phyloP scores from a whole-genome alignment of 2,329 filamentous ascomycete genomes.

The Aspergillus flavus region DNA sequence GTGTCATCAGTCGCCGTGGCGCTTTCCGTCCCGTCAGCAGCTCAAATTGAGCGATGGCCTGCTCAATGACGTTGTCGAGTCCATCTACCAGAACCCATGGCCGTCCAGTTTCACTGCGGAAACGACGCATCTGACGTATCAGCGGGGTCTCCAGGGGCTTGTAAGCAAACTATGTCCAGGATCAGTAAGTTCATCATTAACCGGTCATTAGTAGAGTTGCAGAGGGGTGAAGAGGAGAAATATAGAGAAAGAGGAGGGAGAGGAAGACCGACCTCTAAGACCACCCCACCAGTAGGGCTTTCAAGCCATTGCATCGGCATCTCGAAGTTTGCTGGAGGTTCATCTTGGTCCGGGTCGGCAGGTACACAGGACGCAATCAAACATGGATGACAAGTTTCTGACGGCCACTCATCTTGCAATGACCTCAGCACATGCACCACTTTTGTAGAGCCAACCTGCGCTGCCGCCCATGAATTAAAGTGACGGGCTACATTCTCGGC shows the following conservation, averaged over 20 bases:
- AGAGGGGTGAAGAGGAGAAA: not conserved
- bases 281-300: conserved; percentile 73
- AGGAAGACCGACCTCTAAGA: conserved; percentile 61
- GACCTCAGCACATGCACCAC: conserved; percentile 59
- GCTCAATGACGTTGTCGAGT: conserved; percentile 74
- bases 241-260: not conserved
- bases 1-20: conserved; percentile 70
- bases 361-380: conserved; percentile 78
- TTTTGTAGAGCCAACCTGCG: conserved; percentile 38
- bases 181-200: not conserved
- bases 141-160: conserved; percentile 73
- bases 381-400: conserved; percentile 64
- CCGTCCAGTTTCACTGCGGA: conserved; percentile 54
- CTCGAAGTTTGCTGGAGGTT: conserved; percentile 69
- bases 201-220: not conserved
- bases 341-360: conserved; percentile 65
- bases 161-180: conserved; percentile 56
- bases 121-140: conserved; percentile 66
- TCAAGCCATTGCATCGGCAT: conserved; percentile 70
- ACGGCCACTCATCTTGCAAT: conserved; percentile 65
- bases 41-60: conserved; percentile 81
- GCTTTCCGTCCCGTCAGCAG: conserved; percentile 75
- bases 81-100: conserved; percentile 75
- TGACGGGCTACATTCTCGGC: conserved; percentile 69
- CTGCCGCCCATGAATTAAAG: conserved; percentile 60